phyloP scores from a whole-genome alignment of 2,329 filamentous ascomycete genomes.

The Phialophora verrucosa region DNA sequence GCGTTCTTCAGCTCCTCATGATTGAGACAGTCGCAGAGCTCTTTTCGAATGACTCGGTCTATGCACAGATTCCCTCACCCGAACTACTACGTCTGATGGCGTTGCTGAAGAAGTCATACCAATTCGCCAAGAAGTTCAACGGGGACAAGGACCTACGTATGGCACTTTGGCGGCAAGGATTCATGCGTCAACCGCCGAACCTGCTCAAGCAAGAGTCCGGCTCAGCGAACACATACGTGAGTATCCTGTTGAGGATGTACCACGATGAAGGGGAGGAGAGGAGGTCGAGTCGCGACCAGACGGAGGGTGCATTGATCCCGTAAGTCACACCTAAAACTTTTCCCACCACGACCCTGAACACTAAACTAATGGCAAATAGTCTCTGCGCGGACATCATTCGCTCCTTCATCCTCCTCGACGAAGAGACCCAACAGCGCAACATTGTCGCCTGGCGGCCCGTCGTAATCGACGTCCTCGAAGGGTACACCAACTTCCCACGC shows the following conservation, averaged over 20 bases:
- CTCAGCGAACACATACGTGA: constrained; percentile 90
- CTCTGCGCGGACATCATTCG: constrained; percentile 93
- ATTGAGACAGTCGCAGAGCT: constrained; percentile 99
- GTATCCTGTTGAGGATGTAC: constrained; percentile 97
- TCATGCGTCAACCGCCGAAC: constrained; percentile 99
- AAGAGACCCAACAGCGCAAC: constrained; percentile 95
- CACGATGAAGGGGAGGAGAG: constrained; percentile 85
- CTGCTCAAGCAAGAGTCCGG: constrained; percentile 96
- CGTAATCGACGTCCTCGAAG: constrained; percentile 94
- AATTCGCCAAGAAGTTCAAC: constrained; percentile 97
- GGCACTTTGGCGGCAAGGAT: constrained; percentile 93
- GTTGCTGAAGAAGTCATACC: constrained; percentile 91
- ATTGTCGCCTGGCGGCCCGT: constrained; percentile 97
- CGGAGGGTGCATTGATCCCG: constrained; percentile 89
- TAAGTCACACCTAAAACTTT: constrained; percentile 46
- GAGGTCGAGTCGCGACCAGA: constrained; percentile 76
- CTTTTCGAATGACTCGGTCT: constrained; percentile 96
- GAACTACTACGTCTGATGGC: constrained; percentile 92
- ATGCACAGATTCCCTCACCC: constrained; percentile 85
- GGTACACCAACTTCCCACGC: constrained; percentile 81
- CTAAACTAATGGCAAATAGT: constrained; percentile 41
- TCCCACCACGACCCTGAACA: neutral
- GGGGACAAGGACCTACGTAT: constrained; percentile 95
- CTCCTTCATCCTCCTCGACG: constrained; percentile 83
- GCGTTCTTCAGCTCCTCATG: constrained; percentile 96